Conservation (phyloP, 331 rosid species). For the Malus hybrid region DNA sequence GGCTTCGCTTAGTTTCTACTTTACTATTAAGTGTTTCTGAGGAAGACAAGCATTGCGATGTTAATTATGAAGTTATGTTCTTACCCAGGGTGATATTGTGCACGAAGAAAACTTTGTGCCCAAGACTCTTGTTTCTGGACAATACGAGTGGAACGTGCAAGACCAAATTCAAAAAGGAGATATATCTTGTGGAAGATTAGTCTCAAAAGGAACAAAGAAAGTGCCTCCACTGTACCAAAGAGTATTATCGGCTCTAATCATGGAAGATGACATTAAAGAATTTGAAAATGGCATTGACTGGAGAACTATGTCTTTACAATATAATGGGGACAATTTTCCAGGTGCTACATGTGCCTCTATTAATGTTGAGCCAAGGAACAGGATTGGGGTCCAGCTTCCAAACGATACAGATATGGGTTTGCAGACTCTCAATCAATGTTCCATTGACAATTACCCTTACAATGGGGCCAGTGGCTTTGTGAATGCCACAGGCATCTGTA, state of each 20-base stretch:
- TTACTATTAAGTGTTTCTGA: not conserved
- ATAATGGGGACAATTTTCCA: constrained; percentile 30
- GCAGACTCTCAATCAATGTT: constrained; percentile 24
- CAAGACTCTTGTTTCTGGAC: constrained; percentile 33
- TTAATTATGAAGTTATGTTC: not conserved
- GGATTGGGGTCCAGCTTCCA: constrained; percentile 20
- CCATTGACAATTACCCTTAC: constrained; percentile 38
- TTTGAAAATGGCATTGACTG: constrained; percentile 30
- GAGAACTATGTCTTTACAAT: constrained; percentile 30
- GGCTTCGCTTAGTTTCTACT: not conserved
- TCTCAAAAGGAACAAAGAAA: constrained; percentile 28
- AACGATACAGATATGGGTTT: constrained; percentile 18
- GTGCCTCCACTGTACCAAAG: constrained; percentile 63
- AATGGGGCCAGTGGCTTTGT: constrained; percentile 36
- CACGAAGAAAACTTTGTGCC: constrained; percentile 28
- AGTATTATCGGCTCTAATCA: constrained; percentile 70
- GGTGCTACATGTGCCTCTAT: constrained; percentile 17
- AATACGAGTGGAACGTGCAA: constrained; percentile 25
- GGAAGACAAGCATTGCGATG: not conserved
- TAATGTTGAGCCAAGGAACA: constrained; percentile 29
- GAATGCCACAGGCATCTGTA: constrained; percentile 23
- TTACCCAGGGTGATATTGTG: constrained; percentile 39
- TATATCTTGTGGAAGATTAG: constrained; percentile 27
- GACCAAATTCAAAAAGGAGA: constrained; percentile 32
- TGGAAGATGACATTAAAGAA: constrained; percentile 57